These are phyloP conservation scores for Backusella sp. DNA, from an alignment of 192 early-diverging fungal species.

Conservation along the genomic window DNA sequence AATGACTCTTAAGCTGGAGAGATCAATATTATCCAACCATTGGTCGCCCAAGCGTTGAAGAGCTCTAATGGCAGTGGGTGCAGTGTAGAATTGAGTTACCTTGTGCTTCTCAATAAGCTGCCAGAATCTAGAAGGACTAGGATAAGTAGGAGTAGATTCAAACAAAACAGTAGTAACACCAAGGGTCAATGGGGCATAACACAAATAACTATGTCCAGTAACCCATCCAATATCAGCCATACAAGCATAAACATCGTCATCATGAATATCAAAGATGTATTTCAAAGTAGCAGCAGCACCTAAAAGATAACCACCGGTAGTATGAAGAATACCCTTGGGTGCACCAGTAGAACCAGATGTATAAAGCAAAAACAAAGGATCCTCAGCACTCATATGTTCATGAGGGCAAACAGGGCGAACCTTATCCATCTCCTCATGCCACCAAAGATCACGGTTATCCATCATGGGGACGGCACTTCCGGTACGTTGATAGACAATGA, in stretches of 20 bases:
- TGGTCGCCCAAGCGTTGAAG: constrained; percentile 83
- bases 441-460: constrained; percentile 84
- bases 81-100: constrained; percentile 97
- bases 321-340: constrained; percentile 93
- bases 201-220: constrained; percentile 85
- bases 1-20: constrained; percentile 85
- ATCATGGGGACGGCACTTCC: constrained; percentile 77
- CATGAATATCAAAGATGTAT: constrained; percentile 93
- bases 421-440: constrained; percentile 83
- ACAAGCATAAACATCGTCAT: constrained; percentile 86
- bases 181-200: constrained; percentile 87
- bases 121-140: constrained; percentile 80
- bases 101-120: constrained; percentile 84
- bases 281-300: constrained; percentile 82
- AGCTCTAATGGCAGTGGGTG: constrained; percentile 94
- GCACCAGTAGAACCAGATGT: constrained; percentile 88
- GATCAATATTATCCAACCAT: constrained; percentile 72
- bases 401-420: constrained; percentile 86
- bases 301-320: constrained; percentile 90
- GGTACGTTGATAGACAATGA: constrained; percentile 91
- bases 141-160: constrained; percentile 95
- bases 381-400: constrained; percentile 84
- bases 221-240: constrained; percentile 95
- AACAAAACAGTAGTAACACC: constrained; percentile 92
- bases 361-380: constrained; percentile 94